A percentile compares a stretch with the other conserved stretches of the same genome.
Evolutionary conservation across 345 rosid genomes (phyloP).

Genomic region (sweet orange (Citrus sinensis)): DVS_A1.0 CM039165.1:34449001-34449500

Average conservation of each 20-base stretch:
- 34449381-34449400: too few relatives aligned
- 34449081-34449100: slow-evolving; percentile 23
- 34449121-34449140: slow-evolving; percentile 26
- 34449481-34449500: too few relatives aligned
- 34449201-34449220: slow-evolving; percentile 38
- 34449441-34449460: too few relatives aligned
- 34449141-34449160: slow-evolving; percentile 20
- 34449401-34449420: too few relatives aligned
- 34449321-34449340: slow-evolving; percentile 19
- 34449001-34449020: slow-evolving; percentile 19
- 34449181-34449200: slow-evolving; percentile 15
- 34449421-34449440: too few relatives aligned
- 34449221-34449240: slow-evolving; percentile 38
- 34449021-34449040: slow-evolving; percentile 27
- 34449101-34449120: slow-evolving; percentile 18
- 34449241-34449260: slow-evolving; percentile 8
- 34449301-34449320: slow-evolving; percentile 18
- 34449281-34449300: slow-evolving; percentile 36
- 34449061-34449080: slow-evolving; percentile 8
- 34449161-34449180: slow-evolving; percentile 22
- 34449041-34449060: slow-evolving; percentile 2
- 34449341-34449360: slow-evolving; percentile 50
- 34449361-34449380: slow-evolving; percentile 33
- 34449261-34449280: slow-evolving; percentile 28
- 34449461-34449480: too few relatives aligned